Base-by-base conservation (phyloP, 1,284 basidiomycete genomes). In the Veloboletus limbatus region DNA sequence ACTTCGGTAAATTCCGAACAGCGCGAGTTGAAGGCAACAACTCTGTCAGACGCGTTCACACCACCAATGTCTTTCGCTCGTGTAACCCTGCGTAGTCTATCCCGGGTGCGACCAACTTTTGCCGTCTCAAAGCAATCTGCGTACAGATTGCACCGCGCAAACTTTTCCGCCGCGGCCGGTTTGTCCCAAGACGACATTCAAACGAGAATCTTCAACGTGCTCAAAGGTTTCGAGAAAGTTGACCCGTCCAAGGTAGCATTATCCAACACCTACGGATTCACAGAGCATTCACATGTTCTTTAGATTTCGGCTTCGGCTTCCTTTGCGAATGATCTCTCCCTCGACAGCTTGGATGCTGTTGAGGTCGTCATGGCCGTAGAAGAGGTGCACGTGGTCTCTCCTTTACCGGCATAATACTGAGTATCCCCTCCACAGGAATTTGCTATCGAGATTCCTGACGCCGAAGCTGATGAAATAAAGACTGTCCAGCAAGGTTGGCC, bases 321-420 rank as follows among this genome's bases (percentile, higher is more conserved):
- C 26, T 98, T 99, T 72, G 76, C 85, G 48, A 74, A 79, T 40
- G 94, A 99, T 75, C 83, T 99, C 48, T 90, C 93, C 31, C 80
- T 99, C 40, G 97, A 99, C 75, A 97, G 94, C 62, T 76, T 99
- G 63, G 97, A 99, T 69, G 84, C 94, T 37, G 96, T 99, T 34
- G 97, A 99, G 71, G 95, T 98, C 34, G 92, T 99, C 61, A 98
- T 99, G 95, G 94, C 96, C 38, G 90, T 99, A 58, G 97, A 99
- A 74, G 96, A 99, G 85, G 96, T 92, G 67, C 35, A 73, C 32
- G 10, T 38, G 10, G 39, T 44, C 13, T 25, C 35, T 20, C 21
- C 16, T 24, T 9, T 9, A 7, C 22, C 14, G 16, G 41, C 38
- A 18, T 24, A 20, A 16, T 17, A 14, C 30, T 48, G 44, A 45